Percentiles rank a stretch among this genome's conserved stretches.
phyloP scores from a whole-genome alignment of 1,139 yeast species.

The Kluyveromyces marxianus region DNA sequence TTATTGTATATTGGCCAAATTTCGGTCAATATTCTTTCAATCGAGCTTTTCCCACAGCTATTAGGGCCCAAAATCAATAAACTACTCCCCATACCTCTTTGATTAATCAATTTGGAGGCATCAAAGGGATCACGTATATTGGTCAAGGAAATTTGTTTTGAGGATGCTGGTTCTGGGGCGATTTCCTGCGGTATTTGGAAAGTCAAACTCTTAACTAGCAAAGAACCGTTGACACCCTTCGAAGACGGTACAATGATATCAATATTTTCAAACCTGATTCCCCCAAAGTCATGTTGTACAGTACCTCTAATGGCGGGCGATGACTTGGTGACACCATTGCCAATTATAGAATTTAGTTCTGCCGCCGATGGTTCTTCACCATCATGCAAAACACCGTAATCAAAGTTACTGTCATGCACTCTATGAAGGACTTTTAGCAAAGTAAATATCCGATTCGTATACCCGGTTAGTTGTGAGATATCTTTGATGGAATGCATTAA shows the following conservation, averaged over 20 bases:
- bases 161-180: conserved; percentile 15
- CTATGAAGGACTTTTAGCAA: conserved; percentile 70
- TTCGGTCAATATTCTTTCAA: conserved; percentile 78
- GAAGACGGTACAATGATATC: conserved; percentile 73
- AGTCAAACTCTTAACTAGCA: conserved; percentile 52
- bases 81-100: conserved; percentile 46
- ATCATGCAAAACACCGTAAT: conserved; percentile 38
- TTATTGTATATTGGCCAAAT: conserved; percentile 79
- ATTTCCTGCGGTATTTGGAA: conserved; percentile 48
- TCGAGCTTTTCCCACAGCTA: conserved; percentile 86
- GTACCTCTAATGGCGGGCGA: conserved; percentile 54
- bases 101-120: conserved; percentile 7
- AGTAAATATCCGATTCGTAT: conserved; percentile 78
- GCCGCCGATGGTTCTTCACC: conserved; percentile 1
- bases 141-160: conserved; percentile 18
- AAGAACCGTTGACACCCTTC: conserved; percentile 47
- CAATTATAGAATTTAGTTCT: conserved; percentile 2
- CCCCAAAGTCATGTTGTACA: conserved; percentile 68
- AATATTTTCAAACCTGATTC: conserved; percentile 73
- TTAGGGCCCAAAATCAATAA: conserved; percentile 77
- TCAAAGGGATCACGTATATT: conserved; percentile 14
- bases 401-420: conserved; percentile 66
- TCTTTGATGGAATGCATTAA: conserved; percentile 93
- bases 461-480: conserved; percentile 84
- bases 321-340: conserved; percentile 34